Evolutionary conservation across 768 basidiomycete genomes (phyloP), one percentile per base, ranked within the genome.

Genomic region (Lactarius akahatsu): DNA sequence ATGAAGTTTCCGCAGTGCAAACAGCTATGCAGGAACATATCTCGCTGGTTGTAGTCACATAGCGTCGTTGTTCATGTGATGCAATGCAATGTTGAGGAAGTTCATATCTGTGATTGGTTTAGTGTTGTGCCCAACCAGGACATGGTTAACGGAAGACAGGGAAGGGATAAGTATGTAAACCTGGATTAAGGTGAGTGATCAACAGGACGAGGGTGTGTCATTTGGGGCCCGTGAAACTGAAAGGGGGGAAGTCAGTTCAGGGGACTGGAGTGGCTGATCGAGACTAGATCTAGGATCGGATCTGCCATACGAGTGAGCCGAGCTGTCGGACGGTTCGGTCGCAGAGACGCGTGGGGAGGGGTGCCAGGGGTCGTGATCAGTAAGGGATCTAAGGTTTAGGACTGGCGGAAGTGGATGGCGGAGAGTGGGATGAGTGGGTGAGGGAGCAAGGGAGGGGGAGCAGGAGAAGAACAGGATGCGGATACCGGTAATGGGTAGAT

Each of bases 251-350:
- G 20, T 23, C 36, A 38, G 36, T 38, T 38, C 36, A 41, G 26
- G 40, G 40, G 30, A 20, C 16, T 56, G 28, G 55, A 56, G 55
- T 30, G 32, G 40, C 38, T 54, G 63, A 64, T 60, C 38, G 65
- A 62, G 47, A 40, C 36, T 4, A 11, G 61, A 66, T 66, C 65
- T 60, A 11, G 47, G 61, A 66, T 66, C 65, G 60, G 45, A 30
- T 56, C 54, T 56, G 63, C 63, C 57, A 26, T 20, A 41, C 18
- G 8, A 57, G 28, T 3, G 43, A 23, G 55, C 65, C 65, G 30
- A 58, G 3, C 4, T 52, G 2, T 4, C 11, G 65, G 65, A 16
- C 45, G 54, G 65, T 66, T 43, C 57, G 63, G 63, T 64, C 56
- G 38, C 36, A 16, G 58, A 26, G 28, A 26, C 23, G 58, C 4